Evolutionary conservation across 1,139 yeast genomes (phyloP), one percentile per base, ranked within the genome.

Genomic region (Yamadazyma atmosphaerica): DNA sequence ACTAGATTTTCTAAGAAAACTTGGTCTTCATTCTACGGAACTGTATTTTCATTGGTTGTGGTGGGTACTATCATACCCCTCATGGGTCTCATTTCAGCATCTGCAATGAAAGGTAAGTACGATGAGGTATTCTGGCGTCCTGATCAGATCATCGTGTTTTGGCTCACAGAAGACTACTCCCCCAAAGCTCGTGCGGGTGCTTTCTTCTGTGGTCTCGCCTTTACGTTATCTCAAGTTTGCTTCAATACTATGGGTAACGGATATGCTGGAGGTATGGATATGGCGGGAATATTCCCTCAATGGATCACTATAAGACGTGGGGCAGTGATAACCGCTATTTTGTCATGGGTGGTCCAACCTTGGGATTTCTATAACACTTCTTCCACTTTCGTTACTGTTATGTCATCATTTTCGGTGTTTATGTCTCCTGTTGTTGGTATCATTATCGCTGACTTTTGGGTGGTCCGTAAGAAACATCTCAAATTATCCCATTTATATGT

Each of bases 1-100:
- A 61, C 76, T 26, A 56, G 76, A 47, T 71, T 68, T 49, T 64
- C 74, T 7, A 41, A 48, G 4, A 40, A 44, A 2, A 27, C 32
- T 13, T 40, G 30, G 28, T 44, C 45, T 12, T 48, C 51, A 32
- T 38, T 47, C 24, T 29, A 27, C 18, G 58, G 57, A 2, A 51
- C 49, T 4, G 44, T 52, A 13, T 24, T 34, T 11, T 39, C 58
- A 2, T 37, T 54, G 4, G 39, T 54, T 44, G 37, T 46, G 4
- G 45, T 53, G 1, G 59, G 59, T 2, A 54, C 60, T 4, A 44
- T 55, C 31, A 54, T 55, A 2, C 60, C 60, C 2, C 39, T 55
- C 16, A 50, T 51, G 18, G 54, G 58, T 9, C 39, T 55, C 19
- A 11, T 55, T 8, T 47, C 52, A 27, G 60, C 72, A 12, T 61